phyloP scores from a whole-genome alignment of 1,284 basidiomycete genomes.

The Nidula niveotomentosa region DNA sequence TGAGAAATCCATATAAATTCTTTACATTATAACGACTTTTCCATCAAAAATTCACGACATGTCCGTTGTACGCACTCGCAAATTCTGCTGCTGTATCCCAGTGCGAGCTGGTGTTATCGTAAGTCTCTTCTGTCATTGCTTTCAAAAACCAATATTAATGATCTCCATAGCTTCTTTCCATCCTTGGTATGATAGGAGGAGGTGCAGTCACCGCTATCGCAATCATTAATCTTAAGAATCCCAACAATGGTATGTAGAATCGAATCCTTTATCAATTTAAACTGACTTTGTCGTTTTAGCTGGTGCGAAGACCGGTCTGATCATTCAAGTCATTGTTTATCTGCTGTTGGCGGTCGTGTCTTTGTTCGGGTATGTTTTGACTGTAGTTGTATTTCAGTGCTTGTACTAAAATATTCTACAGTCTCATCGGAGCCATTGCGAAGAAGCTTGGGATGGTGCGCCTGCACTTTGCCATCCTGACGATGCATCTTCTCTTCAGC shows the following conservation, averaged over 20 bases:
- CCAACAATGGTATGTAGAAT: conserved; percentile 15
- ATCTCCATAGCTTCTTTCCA: conserved; percentile 27
- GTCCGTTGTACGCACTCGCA: conserved; percentile 32
- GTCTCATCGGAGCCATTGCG: conserved; percentile 37
- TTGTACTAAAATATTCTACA: conserved; percentile 10
- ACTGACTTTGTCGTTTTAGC: conserved; percentile 14
- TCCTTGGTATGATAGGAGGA: conserved; percentile 40
- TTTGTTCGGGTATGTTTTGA: conserved; percentile 33
- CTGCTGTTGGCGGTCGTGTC: conserved; percentile 37
- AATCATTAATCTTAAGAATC: conserved; percentile 26
- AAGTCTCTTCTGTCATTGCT: conserved; percentile 12
- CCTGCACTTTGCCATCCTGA: conserved; percentile 35
- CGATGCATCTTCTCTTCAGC: conserved; percentile 39
- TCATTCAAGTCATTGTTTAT: conserved; percentile 38
- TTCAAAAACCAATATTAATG: background rate
- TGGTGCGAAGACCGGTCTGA: conserved; percentile 34
- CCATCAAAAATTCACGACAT: conserved; percentile 16
- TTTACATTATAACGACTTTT: conserved; percentile 2
- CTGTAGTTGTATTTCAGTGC: background rate
- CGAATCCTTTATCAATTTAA: background rate
- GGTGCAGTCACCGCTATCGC: conserved; percentile 31
- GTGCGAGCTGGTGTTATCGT: conserved; percentile 43
- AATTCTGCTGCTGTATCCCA: conserved; percentile 46
- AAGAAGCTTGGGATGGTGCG: conserved; percentile 35
- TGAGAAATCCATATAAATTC: background rate